Conservation (phyloP, 805 yeast species). For the Hanseniaspora hatyaiensis region DNA sequence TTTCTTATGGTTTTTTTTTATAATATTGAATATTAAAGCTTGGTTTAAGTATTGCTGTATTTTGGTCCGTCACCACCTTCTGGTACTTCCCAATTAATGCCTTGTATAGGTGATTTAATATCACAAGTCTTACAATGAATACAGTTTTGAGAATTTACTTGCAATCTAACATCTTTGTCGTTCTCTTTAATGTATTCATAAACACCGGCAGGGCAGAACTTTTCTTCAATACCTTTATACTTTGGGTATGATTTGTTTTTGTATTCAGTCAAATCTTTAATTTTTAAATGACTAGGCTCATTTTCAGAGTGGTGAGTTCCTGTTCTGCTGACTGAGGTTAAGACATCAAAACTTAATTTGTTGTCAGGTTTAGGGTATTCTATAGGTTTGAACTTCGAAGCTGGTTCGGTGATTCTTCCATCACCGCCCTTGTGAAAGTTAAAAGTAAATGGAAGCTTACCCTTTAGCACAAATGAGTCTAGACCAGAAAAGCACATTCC, state of each 20-base stretch:
- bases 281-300: constrained; percentile 75
- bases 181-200: constrained; percentile 78
- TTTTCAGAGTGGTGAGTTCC: constrained; percentile 94
- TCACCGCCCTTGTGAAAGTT: constrained; percentile 51
- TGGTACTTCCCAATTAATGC: constrained; percentile 92
- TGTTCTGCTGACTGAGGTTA: constrained; percentile 91
- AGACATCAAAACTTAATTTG: constrained; percentile 75
- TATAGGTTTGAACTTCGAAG: constrained; percentile 55
- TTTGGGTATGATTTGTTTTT: constrained; percentile 58
- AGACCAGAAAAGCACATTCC: constrained; percentile 80
- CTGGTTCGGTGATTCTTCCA: constrained; percentile 57
- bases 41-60: constrained; percentile 61
- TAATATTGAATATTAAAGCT: background rate
- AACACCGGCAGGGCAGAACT: constrained; percentile 98
- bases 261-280: constrained; percentile 58
- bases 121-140: constrained; percentile 98
- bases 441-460: constrained; percentile 82
- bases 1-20: background rate
- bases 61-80: constrained; percentile 99
- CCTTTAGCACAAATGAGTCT: constrained; percentile 65
- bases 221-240: constrained; percentile 75
- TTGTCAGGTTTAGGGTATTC: constrained; percentile 95
- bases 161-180: constrained; percentile 62
- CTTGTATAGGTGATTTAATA: constrained; percentile 90
- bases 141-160: constrained; percentile 92